A percentile compares a stretch with the other conserved stretches of the same genome.
These are phyloP conservation scores for Mitragyna speciosa DNA, from an alignment of 257 asterid genomes.

Conservation along the genomic window DNA sequence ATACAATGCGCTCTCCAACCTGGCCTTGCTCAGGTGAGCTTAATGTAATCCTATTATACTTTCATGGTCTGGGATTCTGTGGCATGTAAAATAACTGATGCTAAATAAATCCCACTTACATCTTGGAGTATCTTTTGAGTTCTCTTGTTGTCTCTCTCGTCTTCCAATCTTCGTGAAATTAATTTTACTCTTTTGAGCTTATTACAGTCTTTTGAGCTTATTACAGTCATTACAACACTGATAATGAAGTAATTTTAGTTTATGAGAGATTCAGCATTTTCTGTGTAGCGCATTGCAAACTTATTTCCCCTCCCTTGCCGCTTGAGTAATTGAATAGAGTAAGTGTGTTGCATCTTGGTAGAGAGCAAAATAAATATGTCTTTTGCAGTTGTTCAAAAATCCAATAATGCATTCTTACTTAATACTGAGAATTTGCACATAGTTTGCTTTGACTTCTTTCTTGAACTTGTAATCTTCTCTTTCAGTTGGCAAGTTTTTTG, in stretches of 20 bases:
- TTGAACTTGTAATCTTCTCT: neutral
- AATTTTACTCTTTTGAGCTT: neutral
- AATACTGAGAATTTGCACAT: neutral
- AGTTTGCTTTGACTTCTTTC: neutral
- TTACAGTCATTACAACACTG: neutral
- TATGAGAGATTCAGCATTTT: neutral
- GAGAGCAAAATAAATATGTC: too few species aligned
- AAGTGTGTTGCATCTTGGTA: neutral
- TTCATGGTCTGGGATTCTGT: conserved; percentile 2
- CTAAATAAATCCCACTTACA: neutral
- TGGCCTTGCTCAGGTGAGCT: conserved; percentile 94
- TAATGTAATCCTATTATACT: conserved; percentile 17
- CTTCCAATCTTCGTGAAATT: neutral
- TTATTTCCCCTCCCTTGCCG: neutral
- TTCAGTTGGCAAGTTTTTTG: neutral
- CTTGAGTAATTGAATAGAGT: neutral
- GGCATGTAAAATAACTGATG: conserved; percentile 5
- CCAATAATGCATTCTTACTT: neutral
- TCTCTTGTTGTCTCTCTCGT: neutral
- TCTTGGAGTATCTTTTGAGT: neutral
- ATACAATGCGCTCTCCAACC: conserved; percentile 99
- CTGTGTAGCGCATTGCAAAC: neutral
- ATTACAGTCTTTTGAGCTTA: neutral
- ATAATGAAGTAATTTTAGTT: neutral
- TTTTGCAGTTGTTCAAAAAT: neutral